Evolutionary conservation across 2,329 filamentous ascomycete genomes (phyloP).

Genomic region (Capronia coronata): DNA sequence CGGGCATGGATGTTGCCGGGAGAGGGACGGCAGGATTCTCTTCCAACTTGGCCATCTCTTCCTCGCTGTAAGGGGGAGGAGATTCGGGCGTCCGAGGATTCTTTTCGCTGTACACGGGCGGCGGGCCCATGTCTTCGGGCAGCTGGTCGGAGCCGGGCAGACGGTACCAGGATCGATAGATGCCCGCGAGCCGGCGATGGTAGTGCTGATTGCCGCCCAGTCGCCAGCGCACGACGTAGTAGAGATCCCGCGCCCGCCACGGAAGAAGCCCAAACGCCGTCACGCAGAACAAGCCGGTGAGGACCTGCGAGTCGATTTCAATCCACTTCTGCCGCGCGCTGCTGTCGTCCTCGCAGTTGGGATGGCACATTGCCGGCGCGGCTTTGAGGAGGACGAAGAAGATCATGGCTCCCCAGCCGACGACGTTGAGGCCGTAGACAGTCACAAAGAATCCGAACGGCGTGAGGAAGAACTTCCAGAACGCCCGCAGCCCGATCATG

Average conservation of each 20-base stretch:
- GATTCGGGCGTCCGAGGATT: conserved; percentile 17
- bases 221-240: conserved; percentile 63
- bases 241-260: conserved; percentile 77
- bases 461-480: conserved; percentile 58
- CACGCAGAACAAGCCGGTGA: conserved; percentile 79
- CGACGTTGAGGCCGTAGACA: conserved; percentile 72
- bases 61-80: conserved; percentile 29
- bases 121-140: conserved; percentile 33
- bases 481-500: conserved; percentile 31
- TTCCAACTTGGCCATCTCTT: conserved; percentile 51
- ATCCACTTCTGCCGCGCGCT: conserved; percentile 78
- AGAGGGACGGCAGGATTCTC: conserved; percentile 52
- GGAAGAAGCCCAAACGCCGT: conserved; percentile 78
- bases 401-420: conserved; percentile 88
- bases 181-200: conserved; percentile 63
- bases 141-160: conserved; percentile 60
- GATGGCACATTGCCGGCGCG: conserved; percentile 49
- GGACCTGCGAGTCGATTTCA: conserved; percentile 74
- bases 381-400: conserved; percentile 76
- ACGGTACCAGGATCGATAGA: conserved; percentile 70
- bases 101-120: conserved; percentile 24
- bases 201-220: conserved; percentile 48
- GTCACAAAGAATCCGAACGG: conserved; percentile 70
- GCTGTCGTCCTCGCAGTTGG: conserved; percentile 63
- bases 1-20: conserved; percentile 57